Conservation (phyloP, 2,329 filamentous ascomycete genomes). For the Colletotrichum tamarilloi region DNA sequence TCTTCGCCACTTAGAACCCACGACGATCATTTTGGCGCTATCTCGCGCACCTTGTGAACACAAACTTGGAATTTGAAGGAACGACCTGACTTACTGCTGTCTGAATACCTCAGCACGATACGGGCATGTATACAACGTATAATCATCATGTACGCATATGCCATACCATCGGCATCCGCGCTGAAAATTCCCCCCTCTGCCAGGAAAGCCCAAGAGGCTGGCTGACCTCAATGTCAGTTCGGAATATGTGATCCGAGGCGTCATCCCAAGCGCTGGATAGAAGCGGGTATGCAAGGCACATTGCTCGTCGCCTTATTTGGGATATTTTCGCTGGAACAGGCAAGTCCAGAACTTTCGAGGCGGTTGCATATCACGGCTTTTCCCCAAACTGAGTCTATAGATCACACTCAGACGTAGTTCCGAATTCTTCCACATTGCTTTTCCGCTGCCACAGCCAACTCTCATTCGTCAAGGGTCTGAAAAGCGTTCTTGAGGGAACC, state of each 20-base stretch:
- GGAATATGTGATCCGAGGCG: neutral
- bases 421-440: neutral
- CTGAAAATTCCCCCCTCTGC: too few species aligned
- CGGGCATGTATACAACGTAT: too few species aligned
- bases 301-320: neutral
- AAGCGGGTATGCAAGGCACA: neutral
- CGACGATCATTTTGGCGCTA: too few species aligned
- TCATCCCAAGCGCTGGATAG: neutral
- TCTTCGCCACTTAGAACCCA: too few species aligned
- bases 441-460: neutral
- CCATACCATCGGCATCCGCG: too few species aligned
- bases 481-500: neutral
- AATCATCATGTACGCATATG: too few species aligned
- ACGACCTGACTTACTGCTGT: too few species aligned
- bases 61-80: too few species aligned
- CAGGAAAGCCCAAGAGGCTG: too few species aligned
- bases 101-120: too few species aligned
- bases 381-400: neutral
- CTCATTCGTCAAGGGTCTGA: neutral
- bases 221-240: neutral
- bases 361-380: neutral
- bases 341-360: neutral
- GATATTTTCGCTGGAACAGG: neutral
- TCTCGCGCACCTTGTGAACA: too few species aligned
- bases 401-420: neutral